Base-by-base conservation (phyloP, 2,329 filamentous ascomycete species). In the Geosmithia flava region DNA sequence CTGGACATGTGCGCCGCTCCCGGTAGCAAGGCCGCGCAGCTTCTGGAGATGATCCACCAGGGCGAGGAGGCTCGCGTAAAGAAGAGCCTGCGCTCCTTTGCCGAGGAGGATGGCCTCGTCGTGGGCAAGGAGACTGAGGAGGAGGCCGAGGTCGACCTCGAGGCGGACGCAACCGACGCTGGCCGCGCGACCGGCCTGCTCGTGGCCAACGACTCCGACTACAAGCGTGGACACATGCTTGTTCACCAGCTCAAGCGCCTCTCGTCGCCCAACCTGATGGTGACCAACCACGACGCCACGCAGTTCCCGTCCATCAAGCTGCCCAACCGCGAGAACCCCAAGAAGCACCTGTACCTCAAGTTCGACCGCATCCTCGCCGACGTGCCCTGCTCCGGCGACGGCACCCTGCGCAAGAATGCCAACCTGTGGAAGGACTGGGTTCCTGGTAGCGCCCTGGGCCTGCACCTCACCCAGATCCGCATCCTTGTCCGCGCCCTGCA, bases 221-320 rank as follows among this genome's bases (percentile, higher is more conserved):
- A 96, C 72, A 94, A 91, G 72, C 85, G 93, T 54, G 88, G 88
- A 49, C 93, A 97, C 68, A 93, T 98, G 86, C 70, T 98, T 62
- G 87, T 96, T 45, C 93, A 98, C 65, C 93, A 98, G 68, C 85
- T 97, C 59, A 98, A 98, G 75, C 85, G 93, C 52, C 75, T 98
- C 46, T 95, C 91, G 53, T 97, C 93, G 4, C 91, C 93, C 2
- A 98, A 98, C 63, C 73, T 98, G 55, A 85, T 98, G 53, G 91
- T 98, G 52, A 97, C 89, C 42, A 97, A 98, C 64, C 91, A 98
- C 69, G 93, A 98, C 65, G 93, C 93, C 42, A 96, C 90, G 4
- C 81, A 95, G 64, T 98, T 90, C 66, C 93, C 93, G 2, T 89
- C 90, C 1, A 88, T 98, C 59, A 87, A 85, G 61, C 76, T 97